Conservation (phyloP, 2,329 filamentous ascomycete genomes). For the Elsinoe fawcettii region DNA sequence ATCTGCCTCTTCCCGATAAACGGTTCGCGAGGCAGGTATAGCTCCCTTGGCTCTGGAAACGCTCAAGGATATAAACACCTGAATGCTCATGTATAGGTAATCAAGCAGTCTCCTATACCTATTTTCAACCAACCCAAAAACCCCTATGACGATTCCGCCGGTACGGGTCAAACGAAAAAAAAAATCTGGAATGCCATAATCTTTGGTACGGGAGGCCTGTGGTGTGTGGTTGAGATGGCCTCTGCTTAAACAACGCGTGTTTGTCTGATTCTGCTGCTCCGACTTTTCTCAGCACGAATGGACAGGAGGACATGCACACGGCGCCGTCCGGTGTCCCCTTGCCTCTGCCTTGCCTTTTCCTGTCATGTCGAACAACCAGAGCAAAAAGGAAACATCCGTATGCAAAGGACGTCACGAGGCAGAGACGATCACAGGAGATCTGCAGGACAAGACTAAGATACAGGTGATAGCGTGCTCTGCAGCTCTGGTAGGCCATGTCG, state of each 20-base stretch:
- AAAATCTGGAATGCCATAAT: not conserved
- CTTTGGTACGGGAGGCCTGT: conserved; percentile 1
- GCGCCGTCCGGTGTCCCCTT: not conserved
- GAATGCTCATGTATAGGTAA: too few species aligned
- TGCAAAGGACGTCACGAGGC: conserved; percentile 6
- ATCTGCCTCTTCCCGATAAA: not conserved
- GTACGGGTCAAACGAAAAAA: not conserved
- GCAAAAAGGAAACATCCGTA: not conserved
- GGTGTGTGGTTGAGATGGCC: conserved; percentile 5
- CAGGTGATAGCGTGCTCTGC: not conserved
- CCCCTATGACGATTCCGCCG: not conserved
- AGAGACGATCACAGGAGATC: conserved; percentile 8
- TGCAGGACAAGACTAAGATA: not conserved
- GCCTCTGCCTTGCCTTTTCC: not conserved
- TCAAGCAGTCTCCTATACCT: not conserved
- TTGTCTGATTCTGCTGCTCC: not conserved
- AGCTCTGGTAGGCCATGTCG: conserved; percentile 1
- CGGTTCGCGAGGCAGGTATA: not conserved
- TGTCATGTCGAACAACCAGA: not conserved
- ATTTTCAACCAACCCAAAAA: not conserved
- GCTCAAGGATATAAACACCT: not conserved
- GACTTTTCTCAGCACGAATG: not conserved
- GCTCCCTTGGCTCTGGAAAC: not conserved
- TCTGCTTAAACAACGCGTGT: not conserved
- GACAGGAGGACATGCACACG: too few species aligned